These are phyloP conservation scores for Phytophthora rubi DNA, from an alignment of 352 stramenopile genomes.

Conservation along the genomic window DNA sequence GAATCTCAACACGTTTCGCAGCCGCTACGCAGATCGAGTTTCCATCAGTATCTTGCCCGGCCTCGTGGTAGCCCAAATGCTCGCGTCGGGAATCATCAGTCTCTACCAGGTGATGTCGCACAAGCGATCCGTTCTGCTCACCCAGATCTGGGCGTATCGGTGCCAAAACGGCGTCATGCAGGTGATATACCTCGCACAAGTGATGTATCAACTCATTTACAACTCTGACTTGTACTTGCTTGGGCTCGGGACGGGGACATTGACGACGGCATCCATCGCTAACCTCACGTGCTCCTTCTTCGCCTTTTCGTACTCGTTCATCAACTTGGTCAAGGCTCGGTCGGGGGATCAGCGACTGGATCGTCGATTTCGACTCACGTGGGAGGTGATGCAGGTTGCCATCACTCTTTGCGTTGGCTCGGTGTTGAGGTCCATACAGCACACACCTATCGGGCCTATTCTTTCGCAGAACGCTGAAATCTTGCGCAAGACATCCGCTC, in stretches of 20 bases:
- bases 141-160: slow-evolving; percentile 37
- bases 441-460: slow-evolving; percentile 16
- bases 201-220: slow-evolving; percentile 29
- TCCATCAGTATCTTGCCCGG: slow-evolving; percentile 29
- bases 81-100: slow-evolving; percentile 25
- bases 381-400: slow-evolving; percentile 23
- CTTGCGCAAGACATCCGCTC: slow-evolving; percentile 19
- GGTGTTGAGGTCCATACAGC: slow-evolving; percentile 9
- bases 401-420: slow-evolving; percentile 6
- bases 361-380: slow-evolving; percentile 27
- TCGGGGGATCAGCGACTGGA: slow-evolving; percentile 30
- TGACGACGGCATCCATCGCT: slow-evolving; percentile 22
- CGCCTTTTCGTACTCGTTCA: slow-evolving; percentile 24
- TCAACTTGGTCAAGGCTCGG: slow-evolving; percentile 24
- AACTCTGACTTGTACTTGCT: slow-evolving; percentile 34
- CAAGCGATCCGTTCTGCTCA: slow-evolving; percentile 27
- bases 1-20: slow-evolving; percentile 25
- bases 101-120: slow-evolving; percentile 36
- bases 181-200: slow-evolving; percentile 25
- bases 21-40: slow-evolving; percentile 26
- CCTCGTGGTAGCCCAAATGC: slow-evolving; percentile 32
- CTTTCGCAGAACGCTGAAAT: slow-evolving; percentile 23
- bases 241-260: slow-evolving; percentile 25
- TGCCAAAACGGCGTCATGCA: slow-evolving; percentile 38
- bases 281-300: slow-evolving; percentile 36